Base-by-base conservation (phyloP, 345 rosid genomes). In the Ceriops decandra region DNA sequence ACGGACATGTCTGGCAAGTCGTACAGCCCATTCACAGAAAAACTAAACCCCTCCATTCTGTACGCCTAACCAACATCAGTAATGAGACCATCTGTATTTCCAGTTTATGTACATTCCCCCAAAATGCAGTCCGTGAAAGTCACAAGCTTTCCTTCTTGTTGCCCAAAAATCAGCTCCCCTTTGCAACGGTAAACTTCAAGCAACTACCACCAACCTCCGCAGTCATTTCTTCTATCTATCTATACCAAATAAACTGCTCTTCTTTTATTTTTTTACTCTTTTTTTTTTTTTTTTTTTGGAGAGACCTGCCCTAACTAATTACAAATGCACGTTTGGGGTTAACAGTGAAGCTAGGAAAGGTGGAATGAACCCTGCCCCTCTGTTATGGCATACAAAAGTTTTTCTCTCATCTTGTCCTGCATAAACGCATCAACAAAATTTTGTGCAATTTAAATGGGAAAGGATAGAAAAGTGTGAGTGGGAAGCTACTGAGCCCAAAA, bases 331-430 rank as follows among this genome's bases (percentile, higher is more conserved):
- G 74, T 31, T 68, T 56, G 62, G 54, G 57, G 52, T 56, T 13
- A 64, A 73, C 82, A 54, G 66, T 52, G 65, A 74, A 70, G 32
- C 85, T 89, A 93, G 7, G 98, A 93, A 60, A 93, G 98, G 76
- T 90, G 98, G 83, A 93, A 93, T 6, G 97, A 90, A 63, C 98
- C 98, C 80, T 90, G 98, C 22, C 98, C 98, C 81, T 93, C 98
- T 8, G 84, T 90, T 80, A 93, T 87, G 24, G 98, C 98, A 71
- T 87, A 89, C 63, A 91, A 32, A 13, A 93, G 83, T 79, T 88
- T 93, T 85, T 89, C 97, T 81, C 78, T 89, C 97, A 90, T 89
- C 83, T 74, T 93, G 68, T 90, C 98, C 98, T 93, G 88, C 78
- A 86, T 42, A 56, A 22, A 22, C 3, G 35, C 4, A 27, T 53